Evolutionary conservation across 495 filamentous ascomycete species (phyloP), one percentile per base, ranked within the genome.

Genomic region (Podospora bellae-mahoneyi): DNA sequence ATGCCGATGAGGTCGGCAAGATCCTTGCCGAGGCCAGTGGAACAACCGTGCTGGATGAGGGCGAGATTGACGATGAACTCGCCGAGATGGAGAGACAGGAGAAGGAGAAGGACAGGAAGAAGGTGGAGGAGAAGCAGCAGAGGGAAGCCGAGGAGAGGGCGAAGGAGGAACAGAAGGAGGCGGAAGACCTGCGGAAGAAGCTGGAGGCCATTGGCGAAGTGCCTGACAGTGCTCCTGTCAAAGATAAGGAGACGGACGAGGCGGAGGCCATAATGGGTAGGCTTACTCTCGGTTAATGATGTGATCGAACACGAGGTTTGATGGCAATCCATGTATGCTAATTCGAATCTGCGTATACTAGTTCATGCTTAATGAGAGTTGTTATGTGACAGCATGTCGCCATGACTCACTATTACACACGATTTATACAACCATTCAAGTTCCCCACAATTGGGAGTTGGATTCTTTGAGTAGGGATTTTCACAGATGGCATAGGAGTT

Each of bases 41-140:
- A 4, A 57, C 66, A 4, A 83, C 78, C 13, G 83, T 82, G 18
- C 83, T 93, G 64, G 93, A 97, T 74, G 95, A 97, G 75, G 81
- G 73, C 19, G 94, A 95, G 77, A 87, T 97, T 64, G 94, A 97
- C 66, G 92, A 93, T 56, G 95, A 97, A 82, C 83, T 97, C 30
- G 89, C 91, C 71, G 88, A 84, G 10, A 74, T 99, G 80, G 87
- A 96, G 78, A 82, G 76, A 53, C 87, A 86, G 69, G 88, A 92
- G 78, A 82, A 79, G 76, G 78, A 82, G 75, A 85, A 89, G 70
- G 83, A 84, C 72, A 77, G 78, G 58, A 83, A 76, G 73, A 72
- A 83, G 82, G 55, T 69, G 72, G 72, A 80, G 76, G 68, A 81
- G 27, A 68, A 66, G 64, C 32, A 72, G 28, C 56, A 53, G 62